Base-by-base conservation (phyloP, 2,329 filamentous ascomycete species). In the Fusarium nisikadoi region DNA sequence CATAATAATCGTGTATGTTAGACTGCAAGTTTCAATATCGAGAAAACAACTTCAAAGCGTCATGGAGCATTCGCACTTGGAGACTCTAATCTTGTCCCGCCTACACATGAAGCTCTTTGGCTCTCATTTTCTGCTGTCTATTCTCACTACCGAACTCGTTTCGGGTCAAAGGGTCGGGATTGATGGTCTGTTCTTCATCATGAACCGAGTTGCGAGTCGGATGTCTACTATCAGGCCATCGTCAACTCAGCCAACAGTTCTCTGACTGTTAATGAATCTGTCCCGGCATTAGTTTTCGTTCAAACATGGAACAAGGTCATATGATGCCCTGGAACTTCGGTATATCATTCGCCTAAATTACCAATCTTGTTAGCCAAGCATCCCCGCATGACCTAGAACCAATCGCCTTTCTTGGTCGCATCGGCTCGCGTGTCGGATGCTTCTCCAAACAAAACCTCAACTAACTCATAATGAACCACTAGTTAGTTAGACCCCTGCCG, bases 391-490 rank as follows among this genome's bases (percentile, higher is more conserved):
- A 23, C 1, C 31, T 29, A 31, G 47, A n/a, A 33, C 75, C 75
- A 76, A 76, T 76, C 75, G 75, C 75, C 43, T 59, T 5, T 3
- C 35, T 45, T 54, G 38, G 39, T 76, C 71, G 73, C 73, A 62
- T 78, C 77, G 77, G 77, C 70, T 78, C 76, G 76, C 74, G 35
- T 71, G 59, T 78, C 76, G 76, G 76, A 39, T 77, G 29, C 36
- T 47, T 56, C 50, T 55, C 49, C 58, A 66, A 61, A 23, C 33
- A 41, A 41, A 27, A 39, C 36, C 19, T 38, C 25, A 35, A 57
- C 54, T 33, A 19, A 42, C 36, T 53, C 65, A 58, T 69, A 57
- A 62, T 62, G 45, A 57, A 49, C 31, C 35, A 20, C n/a, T 29
- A 29, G 27, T 29, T 9, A 3, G 23, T 25, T 20, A 52, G 4